Base-by-base conservation (phyloP, 345 rosid genomes). In the Gossypium sturtianum region DNA sequence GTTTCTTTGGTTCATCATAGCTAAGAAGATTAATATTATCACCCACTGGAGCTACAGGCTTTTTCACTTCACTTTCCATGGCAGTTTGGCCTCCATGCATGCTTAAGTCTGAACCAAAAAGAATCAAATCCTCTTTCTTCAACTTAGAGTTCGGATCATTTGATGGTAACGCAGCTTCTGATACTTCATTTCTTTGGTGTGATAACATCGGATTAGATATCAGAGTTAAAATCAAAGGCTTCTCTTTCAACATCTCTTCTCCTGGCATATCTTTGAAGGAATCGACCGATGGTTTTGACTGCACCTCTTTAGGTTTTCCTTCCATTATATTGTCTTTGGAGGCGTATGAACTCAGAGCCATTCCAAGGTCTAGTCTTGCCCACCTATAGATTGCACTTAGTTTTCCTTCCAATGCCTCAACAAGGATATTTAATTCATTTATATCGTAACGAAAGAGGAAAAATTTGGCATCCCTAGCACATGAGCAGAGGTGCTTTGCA, bases 401-500 rank as follows among this genome's bases (percentile, higher is more conserved):
- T 82, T 90, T 96, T 71, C 99, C 99, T 85, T 91, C 98, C 84
- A 96, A 79, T 52, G 99, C 99, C 86, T 93, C 97, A 45, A 89
- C 88, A 76, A 96, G 98, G 84, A 96, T 85, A 82, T 89, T 78
- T 73, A 96, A 84, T 77, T 96, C 99, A 77, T 79, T 85, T 58
- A 86, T 79, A 73, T 93, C 91, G 63, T 96, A 91, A 69, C 99
- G 98, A 77, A 88, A 96, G 72, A 96, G 90, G 83, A 86, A 90
- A 88, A 72, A 81, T 82, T 89, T 93, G 78, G 91, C 70, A 79
- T 80, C 81, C 89, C 85, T 76, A 75, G 88, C 76, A 82, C 99
- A 96, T 11, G 89, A 76, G 76, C 99, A 96, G 81, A 96, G 79
- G 73, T 91, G 92, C 82, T 86, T 88, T 80, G 91, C 92, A 80